These are phyloP conservation scores for Solanum peruvianum DNA, from an alignment of 257 asterid species.

Conservation along the genomic window DNA sequence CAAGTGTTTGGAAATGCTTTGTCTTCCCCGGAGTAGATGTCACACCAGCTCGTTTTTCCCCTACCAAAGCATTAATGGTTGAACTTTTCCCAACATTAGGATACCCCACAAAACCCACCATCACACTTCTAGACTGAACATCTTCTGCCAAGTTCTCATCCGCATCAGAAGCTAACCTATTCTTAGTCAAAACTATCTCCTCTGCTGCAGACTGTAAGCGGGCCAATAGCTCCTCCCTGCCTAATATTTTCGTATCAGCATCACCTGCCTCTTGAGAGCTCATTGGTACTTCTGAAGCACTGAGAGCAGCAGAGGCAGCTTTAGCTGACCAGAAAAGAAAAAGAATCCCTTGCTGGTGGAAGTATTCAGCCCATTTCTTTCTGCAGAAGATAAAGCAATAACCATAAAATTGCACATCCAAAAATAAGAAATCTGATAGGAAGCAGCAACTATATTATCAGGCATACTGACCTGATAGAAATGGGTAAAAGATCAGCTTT, in stretches of 20 bases:
- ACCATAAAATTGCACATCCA: neutral
- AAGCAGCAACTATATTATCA: neutral
- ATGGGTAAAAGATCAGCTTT: constrained; percentile 91
- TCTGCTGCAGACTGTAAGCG: constrained; percentile 88
- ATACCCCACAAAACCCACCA: constrained; percentile 93
- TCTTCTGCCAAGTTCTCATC: constrained; percentile 9
- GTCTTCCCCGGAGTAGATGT: constrained; percentile 99
- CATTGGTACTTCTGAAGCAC: constrained; percentile 12
- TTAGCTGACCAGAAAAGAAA: constrained; percentile 97
- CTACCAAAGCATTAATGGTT: constrained; percentile 92
- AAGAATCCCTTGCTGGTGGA: constrained; percentile 63
- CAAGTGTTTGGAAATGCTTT: constrained; percentile 92
- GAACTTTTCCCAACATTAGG: constrained; percentile 99
- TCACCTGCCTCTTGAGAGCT: constrained; percentile 25
- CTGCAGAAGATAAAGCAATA: constrained; percentile 26
- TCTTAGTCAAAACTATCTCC: constrained; percentile 53
- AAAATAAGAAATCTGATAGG: neutral
- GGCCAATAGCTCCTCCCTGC: constrained; percentile 68
- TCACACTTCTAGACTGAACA: constrained; percentile 25
- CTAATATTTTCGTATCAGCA: constrained; percentile 53
- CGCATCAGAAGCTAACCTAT: constrained; percentile 17
- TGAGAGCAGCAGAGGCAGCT: constrained; percentile 60
- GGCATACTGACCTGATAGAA: constrained; percentile 54
- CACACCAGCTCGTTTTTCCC: constrained; percentile 89
- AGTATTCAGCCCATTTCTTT: constrained; percentile 78